A percentile compares a stretch with the other conserved stretches of the same genome.
phyloP scores from a whole-genome alignment of 2,329 filamentous ascomycete genomes.

The Claviceps monticola region DNA sequence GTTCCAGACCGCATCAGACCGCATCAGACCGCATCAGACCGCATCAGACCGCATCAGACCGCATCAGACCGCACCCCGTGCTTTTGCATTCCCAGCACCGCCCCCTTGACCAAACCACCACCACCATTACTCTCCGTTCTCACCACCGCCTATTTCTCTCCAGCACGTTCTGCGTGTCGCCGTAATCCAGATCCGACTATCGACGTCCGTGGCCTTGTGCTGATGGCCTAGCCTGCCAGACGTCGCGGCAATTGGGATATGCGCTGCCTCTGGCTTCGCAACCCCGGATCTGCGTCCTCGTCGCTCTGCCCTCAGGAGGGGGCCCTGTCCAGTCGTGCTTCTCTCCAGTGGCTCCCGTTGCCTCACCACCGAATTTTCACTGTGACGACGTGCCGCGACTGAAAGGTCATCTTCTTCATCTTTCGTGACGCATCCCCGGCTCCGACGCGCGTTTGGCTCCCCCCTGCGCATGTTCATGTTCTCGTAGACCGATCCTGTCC shows the following conservation, averaged over 20 bases:
- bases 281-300: constrained; percentile 14
- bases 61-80: too few species aligned
- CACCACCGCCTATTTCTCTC: not conserved
- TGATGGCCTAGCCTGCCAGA: constrained; percentile 23
- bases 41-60: too few species aligned
- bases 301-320: constrained; percentile 3
- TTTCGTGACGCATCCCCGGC: not conserved
- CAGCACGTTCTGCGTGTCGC: constrained; percentile 1
- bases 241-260: constrained; percentile 25
- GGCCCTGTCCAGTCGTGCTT: not conserved
- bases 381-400: not conserved
- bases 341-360: not conserved
- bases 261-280: constrained; percentile 22
- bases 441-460: not conserved
- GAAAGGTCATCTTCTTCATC: not conserved
- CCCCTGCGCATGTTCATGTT: constrained; percentile 7
- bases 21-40: too few species aligned
- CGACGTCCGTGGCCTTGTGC: constrained; percentile 13
- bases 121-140: not conserved
- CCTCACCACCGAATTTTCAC: not conserved
- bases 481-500: constrained; percentile 1
- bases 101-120: not conserved
- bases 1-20: too few species aligned
- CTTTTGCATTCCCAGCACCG: not conserved
- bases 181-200: constrained; percentile 7